A percentile compares a stretch with the other conserved stretches of the same genome.
phyloP scores from a whole-genome alignment of 441 rosid species.

The Daphne laureola region DNA sequence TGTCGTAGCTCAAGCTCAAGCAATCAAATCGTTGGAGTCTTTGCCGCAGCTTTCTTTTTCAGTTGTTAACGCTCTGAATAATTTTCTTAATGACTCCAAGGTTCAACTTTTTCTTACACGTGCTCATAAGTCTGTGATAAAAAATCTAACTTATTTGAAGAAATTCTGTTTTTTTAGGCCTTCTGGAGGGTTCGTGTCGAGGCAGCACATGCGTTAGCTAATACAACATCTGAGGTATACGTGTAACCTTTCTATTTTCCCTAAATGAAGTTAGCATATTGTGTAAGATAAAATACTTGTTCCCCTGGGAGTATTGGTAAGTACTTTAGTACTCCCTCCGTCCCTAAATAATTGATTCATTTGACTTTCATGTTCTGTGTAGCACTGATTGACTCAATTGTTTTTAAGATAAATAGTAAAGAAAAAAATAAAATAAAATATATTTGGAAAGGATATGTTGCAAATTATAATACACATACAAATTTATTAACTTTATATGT shows the following conservation, averaged over 20 bases:
- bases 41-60: constrained; percentile 75
- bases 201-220: constrained; percentile 96
- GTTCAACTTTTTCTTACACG: constrained; percentile 31
- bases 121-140: constrained; percentile 12
- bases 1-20: constrained; percentile 97
- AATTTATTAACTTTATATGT: too few relatives aligned
- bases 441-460: too few relatives aligned
- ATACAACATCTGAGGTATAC: constrained; percentile 80
- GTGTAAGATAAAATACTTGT: too few relatives aligned
- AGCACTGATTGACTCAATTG: too few relatives aligned
- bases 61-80: constrained; percentile 73
- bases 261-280: too few relatives aligned
- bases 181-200: constrained; percentile 97
- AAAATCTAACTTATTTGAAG: constrained; percentile 7
- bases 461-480: too few relatives aligned
- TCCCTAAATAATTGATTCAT: too few relatives aligned
- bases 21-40: constrained; percentile 65
- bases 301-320: too few relatives aligned
- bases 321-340: too few relatives aligned
- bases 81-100: constrained; percentile 80
- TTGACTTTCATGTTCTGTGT: too few relatives aligned
- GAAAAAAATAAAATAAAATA: too few relatives aligned
- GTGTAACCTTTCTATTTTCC: not conserved
- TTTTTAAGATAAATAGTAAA: too few relatives aligned
- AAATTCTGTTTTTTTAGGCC: constrained; percentile 39